A percentile compares a stretch with the other conserved stretches of the same genome.
These are phyloP conservation scores for Rhodotorula graminis DNA, from an alignment of 768 basidiomycete genomes.

Conservation along the genomic window DNA sequence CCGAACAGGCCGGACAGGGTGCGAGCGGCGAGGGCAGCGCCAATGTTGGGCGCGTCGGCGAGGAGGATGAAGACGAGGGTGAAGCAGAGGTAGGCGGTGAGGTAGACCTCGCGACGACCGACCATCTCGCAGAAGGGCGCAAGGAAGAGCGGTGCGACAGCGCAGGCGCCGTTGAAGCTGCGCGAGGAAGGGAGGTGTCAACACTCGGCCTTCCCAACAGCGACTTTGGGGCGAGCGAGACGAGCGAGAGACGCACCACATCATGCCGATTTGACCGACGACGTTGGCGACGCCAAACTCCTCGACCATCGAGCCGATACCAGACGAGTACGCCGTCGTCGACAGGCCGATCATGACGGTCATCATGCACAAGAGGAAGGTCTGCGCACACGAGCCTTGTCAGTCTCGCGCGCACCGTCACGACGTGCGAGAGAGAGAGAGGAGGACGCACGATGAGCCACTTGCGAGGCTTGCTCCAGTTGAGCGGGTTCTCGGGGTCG, in stretches of 20 bases:
- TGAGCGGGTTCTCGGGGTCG: constrained; percentile 40
- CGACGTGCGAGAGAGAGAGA: too few species aligned
- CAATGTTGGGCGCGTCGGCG: constrained; percentile 39
- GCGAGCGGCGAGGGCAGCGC: constrained; percentile 32
- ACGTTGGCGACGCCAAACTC: constrained; percentile 38
- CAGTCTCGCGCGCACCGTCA: not conserved
- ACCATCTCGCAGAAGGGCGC: constrained; percentile 33
- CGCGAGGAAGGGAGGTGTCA: not conserved
- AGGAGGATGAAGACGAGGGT: constrained; percentile 41
- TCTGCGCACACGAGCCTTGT: not conserved
- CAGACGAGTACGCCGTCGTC: constrained; percentile 37
- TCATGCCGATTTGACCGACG: constrained; percentile 36
- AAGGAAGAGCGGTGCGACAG: constrained; percentile 33
- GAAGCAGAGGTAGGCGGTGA: constrained; percentile 31
- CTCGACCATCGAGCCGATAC: constrained; percentile 30
- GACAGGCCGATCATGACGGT: constrained; percentile 38
- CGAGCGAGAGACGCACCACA: not conserved
- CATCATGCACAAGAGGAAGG: constrained; percentile 33
- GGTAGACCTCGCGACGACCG: constrained; percentile 36
- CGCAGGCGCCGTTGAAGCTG: constrained; percentile 31
- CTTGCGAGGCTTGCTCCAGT: constrained; percentile 22
- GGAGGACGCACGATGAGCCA: constrained; percentile 22
- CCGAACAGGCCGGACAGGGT: constrained; percentile 38
- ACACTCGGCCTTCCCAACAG: too few species aligned
- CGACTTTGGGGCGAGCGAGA: not conserved